Evolutionary conservation across 1,139 yeast species (phyloP).

Genomic region (Blastobotrys ciferrii): DNA sequence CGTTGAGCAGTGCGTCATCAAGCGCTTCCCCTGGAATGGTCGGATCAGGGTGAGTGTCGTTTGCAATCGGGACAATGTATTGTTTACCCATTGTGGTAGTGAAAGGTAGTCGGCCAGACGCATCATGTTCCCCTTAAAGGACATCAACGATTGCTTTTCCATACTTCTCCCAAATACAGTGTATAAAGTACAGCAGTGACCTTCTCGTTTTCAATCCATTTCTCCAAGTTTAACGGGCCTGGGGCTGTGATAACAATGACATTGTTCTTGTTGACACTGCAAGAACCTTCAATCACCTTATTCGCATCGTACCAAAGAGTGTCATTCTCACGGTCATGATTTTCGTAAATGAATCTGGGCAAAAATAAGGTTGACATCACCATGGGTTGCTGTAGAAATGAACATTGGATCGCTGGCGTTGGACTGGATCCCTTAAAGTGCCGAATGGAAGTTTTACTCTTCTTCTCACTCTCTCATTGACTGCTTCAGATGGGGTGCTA

Average conservation of each 20-base stretch:
- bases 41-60: too few species aligned
- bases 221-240: constrained; percentile 59
- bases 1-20: constrained; percentile 12
- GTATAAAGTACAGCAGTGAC: constrained; percentile 56
- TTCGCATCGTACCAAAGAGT: constrained; percentile 63
- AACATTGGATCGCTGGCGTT: neutral
- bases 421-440: constrained; percentile 9
- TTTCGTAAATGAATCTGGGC: constrained; percentile 56
- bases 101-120: constrained; percentile 62
- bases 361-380: constrained; percentile 53
- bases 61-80: constrained; percentile 53
- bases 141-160: constrained; percentile 50
- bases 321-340: constrained; percentile 53
- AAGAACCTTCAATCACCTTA: constrained; percentile 48
- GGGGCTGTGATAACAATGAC: constrained; percentile 57
- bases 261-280: constrained; percentile 51
- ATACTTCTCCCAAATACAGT: constrained; percentile 58
- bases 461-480: constrained; percentile 24
- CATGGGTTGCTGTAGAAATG: constrained; percentile 47
- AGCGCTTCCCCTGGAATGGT: constrained; percentile 43
- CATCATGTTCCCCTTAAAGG: constrained; percentile 57
- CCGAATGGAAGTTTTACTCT: constrained; percentile 24
- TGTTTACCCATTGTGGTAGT: constrained; percentile 56
- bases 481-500: constrained; percentile 48
- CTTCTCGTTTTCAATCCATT: constrained; percentile 57